phyloP scores from a whole-genome alignment of 768 basidiomycete genomes.

The Boletus pseudo-olivaceus region DNA sequence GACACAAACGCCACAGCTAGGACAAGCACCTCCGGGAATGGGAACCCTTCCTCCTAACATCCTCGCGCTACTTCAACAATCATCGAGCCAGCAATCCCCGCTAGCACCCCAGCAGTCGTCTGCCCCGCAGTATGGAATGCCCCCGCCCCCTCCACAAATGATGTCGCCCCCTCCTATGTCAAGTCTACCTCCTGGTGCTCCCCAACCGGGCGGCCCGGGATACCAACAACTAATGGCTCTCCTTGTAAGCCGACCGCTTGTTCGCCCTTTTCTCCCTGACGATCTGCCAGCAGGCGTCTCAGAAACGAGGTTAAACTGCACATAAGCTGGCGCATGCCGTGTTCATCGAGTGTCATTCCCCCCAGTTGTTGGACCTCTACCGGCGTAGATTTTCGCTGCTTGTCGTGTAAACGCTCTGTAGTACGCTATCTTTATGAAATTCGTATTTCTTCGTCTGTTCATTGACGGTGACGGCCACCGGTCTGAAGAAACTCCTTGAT shows the following conservation, averaged over 20 bases:
- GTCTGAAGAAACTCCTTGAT: not conserved
- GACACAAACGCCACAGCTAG: conserved; percentile 28
- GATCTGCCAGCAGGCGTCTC: conserved; percentile 18
- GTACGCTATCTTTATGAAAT: conserved; percentile 27
- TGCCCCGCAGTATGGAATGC: conserved; percentile 36
- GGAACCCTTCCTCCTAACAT: conserved; percentile 61
- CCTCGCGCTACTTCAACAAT: conserved; percentile 62
- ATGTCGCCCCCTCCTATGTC: conserved; percentile 45
- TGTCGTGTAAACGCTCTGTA: conserved; percentile 15
- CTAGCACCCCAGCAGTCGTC: conserved; percentile 31
- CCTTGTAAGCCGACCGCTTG: conserved; percentile 43
- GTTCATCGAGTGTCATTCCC: not conserved
- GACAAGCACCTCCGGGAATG: conserved; percentile 35
- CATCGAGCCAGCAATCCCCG: conserved; percentile 35
- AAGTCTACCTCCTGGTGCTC: conserved; percentile 37
- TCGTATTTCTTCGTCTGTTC: conserved; percentile 11
- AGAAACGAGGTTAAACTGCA: conserved; percentile 24
- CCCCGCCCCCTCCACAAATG: conserved; percentile 39
- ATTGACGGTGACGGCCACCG: not conserved
- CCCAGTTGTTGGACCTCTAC: not conserved
- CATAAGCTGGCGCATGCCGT: not conserved
- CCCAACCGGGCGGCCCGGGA: conserved; percentile 40
- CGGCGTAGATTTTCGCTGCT: not conserved
- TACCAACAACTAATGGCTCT: conserved; percentile 72
- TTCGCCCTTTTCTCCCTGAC: not conserved